Evolutionary conservation across 495 filamentous ascomycete genomes (phyloP).

Genomic region (Trichoderma orchidacearum): DNA sequence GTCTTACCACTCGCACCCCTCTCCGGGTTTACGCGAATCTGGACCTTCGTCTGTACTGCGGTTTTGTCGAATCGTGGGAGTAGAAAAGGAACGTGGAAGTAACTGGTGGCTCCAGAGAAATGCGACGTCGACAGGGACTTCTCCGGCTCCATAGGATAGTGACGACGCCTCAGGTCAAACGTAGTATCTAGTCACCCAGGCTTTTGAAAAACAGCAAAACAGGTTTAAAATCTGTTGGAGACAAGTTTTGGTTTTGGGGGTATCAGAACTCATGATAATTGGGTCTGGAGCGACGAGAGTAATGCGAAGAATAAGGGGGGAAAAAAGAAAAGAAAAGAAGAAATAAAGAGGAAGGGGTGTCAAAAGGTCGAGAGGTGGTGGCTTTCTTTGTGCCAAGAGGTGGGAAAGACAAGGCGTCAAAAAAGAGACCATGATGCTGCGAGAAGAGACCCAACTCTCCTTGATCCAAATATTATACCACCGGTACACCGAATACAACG

Average conservation of each 20-base stretch:
- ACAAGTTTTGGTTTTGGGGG: not conserved
- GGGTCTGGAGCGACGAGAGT: not conserved
- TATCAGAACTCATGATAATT: not conserved
- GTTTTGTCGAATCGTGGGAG: no score
- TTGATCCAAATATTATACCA: conserved; percentile 1
- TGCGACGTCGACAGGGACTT: no score
- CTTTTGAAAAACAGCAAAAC: not conserved
- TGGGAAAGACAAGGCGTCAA: not conserved
- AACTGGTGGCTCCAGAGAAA: no score
- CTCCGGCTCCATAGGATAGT: no score
- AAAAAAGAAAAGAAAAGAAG: not conserved
- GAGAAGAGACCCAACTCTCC: not conserved
- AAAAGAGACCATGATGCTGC: not conserved
- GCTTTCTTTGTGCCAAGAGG: not conserved
- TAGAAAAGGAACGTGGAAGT: no score
- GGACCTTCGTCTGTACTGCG: no score
- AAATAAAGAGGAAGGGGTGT: not conserved
- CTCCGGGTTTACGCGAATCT: no score
- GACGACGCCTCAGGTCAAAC: no score
- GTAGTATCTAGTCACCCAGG: not conserved
- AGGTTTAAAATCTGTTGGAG: not conserved
- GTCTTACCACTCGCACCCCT: no score
- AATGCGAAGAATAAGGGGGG: not conserved
- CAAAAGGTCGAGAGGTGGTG: not conserved
- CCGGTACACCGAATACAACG: conserved; percentile 1